phyloP scores from a whole-genome alignment of 805 yeast species.

The Sugiyamaella smithiae region DNA sequence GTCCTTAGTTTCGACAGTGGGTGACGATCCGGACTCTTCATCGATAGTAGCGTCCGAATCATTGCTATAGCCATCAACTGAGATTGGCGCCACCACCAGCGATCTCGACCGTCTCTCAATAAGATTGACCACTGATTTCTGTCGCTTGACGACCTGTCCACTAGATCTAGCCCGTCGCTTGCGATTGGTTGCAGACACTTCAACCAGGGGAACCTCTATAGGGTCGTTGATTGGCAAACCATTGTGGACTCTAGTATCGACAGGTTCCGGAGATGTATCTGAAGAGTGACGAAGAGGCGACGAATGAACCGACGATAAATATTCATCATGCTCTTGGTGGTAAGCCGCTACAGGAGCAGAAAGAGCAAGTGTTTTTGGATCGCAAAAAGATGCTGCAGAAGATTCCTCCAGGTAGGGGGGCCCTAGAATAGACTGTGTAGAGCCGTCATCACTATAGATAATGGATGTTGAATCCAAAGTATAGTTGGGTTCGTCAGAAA shows the following conservation, averaged over 20 bases:
- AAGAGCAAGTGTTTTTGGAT: slow-evolving; percentile 23
- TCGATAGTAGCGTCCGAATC: slow-evolving; percentile 10
- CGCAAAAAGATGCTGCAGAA: slow-evolving; percentile 19
- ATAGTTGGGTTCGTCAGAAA: slow-evolving; percentile 2
- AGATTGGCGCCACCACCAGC: slow-evolving; percentile 3
- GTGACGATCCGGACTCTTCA: slow-evolving; percentile 6
- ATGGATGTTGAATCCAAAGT: neutral
- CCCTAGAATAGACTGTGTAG: neutral
- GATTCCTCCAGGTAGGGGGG: neutral
- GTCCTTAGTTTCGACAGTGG: neutral
- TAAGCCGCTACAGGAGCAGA: neutral
- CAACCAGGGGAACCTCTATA: neutral
- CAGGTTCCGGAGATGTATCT: neutral
- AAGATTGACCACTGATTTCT: neutral
- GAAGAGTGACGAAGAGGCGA: neutral
- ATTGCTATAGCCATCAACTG: too few relatives aligned
- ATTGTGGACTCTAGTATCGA: neutral
- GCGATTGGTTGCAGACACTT: neutral
- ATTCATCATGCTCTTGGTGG: neutral
- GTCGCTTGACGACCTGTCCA: slow-evolving; percentile 1
- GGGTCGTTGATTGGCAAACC: neutral
- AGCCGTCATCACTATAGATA: neutral
- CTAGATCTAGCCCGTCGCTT: neutral
- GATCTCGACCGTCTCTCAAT: neutral
- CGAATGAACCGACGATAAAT: neutral